phyloP scores from a whole-genome alignment of 495 filamentous ascomycete species.

The Cenococcum geophilum region DNA sequence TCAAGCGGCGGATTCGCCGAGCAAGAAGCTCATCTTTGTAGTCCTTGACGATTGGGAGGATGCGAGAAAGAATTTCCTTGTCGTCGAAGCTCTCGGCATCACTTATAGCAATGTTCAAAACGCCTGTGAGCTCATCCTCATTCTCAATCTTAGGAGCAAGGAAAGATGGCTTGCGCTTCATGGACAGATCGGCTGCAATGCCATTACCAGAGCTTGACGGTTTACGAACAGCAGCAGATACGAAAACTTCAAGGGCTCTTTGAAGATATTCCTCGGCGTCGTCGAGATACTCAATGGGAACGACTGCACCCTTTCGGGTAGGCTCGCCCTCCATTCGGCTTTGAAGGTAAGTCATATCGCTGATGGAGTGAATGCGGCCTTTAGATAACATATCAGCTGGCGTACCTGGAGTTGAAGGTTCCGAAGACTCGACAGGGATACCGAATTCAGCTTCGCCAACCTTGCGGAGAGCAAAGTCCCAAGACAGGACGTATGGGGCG shows the following conservation, averaged over 20 bases:
- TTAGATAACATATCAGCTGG: slow-evolving; percentile 48
- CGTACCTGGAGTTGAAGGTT: slow-evolving; percentile 80
- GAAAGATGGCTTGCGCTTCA: slow-evolving; percentile 59
- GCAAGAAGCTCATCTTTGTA: slow-evolving; percentile 76
- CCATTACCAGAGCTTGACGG: slow-evolving; percentile 44
- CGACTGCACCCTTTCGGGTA: slow-evolving; percentile 85
- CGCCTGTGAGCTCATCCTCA: slow-evolving; percentile 76
- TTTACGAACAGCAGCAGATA: slow-evolving; percentile 46
- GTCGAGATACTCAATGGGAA: slow-evolving; percentile 87
- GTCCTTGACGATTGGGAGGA: slow-evolving; percentile 67
- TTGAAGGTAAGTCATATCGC: slow-evolving; percentile 85
- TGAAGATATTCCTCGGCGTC: slow-evolving; percentile 81
- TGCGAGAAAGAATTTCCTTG: slow-evolving; percentile 66
- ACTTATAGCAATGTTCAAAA: slow-evolving; percentile 84
- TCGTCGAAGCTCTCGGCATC: slow-evolving; percentile 87
- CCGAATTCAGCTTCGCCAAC: slow-evolving; percentile 86
- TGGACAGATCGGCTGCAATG: slow-evolving; percentile 65
- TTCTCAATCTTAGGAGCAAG: slow-evolving; percentile 44
- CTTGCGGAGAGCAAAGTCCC: slow-evolving; percentile 93
- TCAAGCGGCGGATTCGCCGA: slow-evolving; percentile 78
- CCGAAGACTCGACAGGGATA: slow-evolving; percentile 62
- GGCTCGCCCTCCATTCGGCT: slow-evolving; percentile 63
- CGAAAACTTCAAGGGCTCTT: slow-evolving; percentile 78
- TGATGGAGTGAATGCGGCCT: slow-evolving; percentile 84
- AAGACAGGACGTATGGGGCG: slow-evolving; percentile 74